Evolutionary conservation across 164 flowering plant species (phyloP), one percentile per base, ranked within the genome.

Genomic region (Amborella trichopoda): DNA sequence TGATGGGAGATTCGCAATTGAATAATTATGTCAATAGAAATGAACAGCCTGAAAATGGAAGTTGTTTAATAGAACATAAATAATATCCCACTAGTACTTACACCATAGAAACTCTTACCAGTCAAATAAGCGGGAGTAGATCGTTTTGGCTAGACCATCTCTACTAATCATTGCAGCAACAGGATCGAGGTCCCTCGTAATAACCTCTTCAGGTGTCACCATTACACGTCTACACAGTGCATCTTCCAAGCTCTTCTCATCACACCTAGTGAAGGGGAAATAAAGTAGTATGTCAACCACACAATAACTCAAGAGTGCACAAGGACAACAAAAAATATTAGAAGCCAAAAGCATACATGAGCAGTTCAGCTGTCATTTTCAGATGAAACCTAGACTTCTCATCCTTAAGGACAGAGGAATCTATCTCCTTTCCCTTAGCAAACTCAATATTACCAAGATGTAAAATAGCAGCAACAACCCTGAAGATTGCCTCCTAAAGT

Each of bases 181-280:
- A 55, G 99, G 94, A 72, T 91, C 99, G 43, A 91, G 91, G 41
- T 95, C 77, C 63, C 95, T 72, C n/a, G 96, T 91, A 27, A 91
- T 87, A 48, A 87, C 64, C 71, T 88, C 99, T 68, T 91, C 99
- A 10, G 99, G 99, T 20, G 99, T 91, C 44, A 91, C 81, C 96
- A 84, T 88, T 22, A 77, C 95, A 73, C 96, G 96, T 46, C 75
- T 69, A 46, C 81, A 84, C 49, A 88, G 49, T 32, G 99, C 96
- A 74, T 84, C 91, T 68, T 93, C 99, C 71, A 88, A 74, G 63
- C 75, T 71, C 68, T 80, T 70, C 23, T 71, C 77, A 75, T 87
- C 80, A 64, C 96, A 93, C 74, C 99, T 93, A 50, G 18, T 23
- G 49, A n/a, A 40, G 8, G 23, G 46, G 9, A 43, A n/a, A n/a